These are phyloP conservation scores for Monilinia vaccinii-corymbosi DNA, from an alignment of 2,329 filamentous ascomycete species.

Conservation along the genomic window DNA sequence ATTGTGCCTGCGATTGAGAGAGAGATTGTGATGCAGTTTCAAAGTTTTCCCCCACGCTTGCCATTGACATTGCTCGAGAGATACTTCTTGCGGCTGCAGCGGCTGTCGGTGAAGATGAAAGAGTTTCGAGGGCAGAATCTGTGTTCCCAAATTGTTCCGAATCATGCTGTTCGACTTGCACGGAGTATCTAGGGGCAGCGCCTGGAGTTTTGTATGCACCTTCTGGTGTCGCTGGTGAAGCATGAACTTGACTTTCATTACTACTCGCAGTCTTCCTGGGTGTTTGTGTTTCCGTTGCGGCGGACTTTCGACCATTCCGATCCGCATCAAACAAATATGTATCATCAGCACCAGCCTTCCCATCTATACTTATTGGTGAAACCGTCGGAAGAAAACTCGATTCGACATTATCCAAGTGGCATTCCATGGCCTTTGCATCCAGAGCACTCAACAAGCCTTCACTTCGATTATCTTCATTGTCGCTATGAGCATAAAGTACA, in stretches of 20 bases:
- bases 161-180: constrained; percentile 7
- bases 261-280: background rate
- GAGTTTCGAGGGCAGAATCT: constrained; percentile 43
- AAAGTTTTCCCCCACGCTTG: constrained; percentile 26
- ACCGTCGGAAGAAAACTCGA: constrained; percentile 53
- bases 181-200: constrained; percentile 4
- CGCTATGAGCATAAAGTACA: constrained; percentile 22
- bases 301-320: constrained; percentile 5
- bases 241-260: background rate
- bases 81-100: constrained; percentile 45
- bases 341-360: constrained; percentile 42
- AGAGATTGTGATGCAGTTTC: constrained; percentile 12
- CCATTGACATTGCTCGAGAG: constrained; percentile 42
- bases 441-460: constrained; percentile 22
- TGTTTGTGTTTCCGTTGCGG: background rate
- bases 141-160: constrained; percentile 30
- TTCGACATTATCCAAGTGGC: constrained; percentile 53
- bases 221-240: constrained; percentile 23
- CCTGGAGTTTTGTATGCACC: constrained; percentile 24
- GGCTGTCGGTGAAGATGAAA: constrained; percentile 48
- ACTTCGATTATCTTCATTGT: constrained; percentile 19
- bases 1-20: constrained; percentile 15
- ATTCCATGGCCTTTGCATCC: constrained; percentile 29
- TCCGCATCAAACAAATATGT: constrained; percentile 47
- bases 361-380: constrained; percentile 44